phyloP scores from a whole-genome alignment of 129 eudicot species.

The sunflower (Helianthus annuus) region DNA sequence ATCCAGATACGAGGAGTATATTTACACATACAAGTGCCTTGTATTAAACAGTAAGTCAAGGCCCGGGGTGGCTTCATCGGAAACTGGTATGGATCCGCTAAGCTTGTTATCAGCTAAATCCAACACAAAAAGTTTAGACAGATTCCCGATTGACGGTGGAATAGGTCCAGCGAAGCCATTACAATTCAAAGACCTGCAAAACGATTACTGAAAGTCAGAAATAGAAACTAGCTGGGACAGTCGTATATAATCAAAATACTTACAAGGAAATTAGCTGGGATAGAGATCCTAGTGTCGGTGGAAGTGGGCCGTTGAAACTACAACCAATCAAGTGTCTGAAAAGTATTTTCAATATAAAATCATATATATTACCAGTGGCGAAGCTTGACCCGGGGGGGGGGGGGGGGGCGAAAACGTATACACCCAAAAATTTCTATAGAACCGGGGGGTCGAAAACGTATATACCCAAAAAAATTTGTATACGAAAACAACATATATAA shows the following conservation, averaged over 20 bases:
- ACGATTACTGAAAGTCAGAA: neutral
- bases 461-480: no score
- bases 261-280: slow-evolving; percentile 57
- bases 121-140: slow-evolving; percentile 65
- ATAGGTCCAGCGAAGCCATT: slow-evolving; percentile 70
- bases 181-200: slow-evolving; percentile 69
- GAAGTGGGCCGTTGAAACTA: slow-evolving; percentile 74
- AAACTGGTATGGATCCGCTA: slow-evolving; percentile 78
- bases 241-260: slow-evolving; percentile 29
- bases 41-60: slow-evolving; percentile 70
- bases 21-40: slow-evolving; percentile 73
- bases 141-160: slow-evolving; percentile 74
- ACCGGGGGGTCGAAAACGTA: no score
- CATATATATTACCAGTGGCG: no score
- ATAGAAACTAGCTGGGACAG: no score
- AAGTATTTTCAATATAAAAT: slow-evolving; percentile 26
- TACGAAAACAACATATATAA: no score
- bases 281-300: slow-evolving; percentile 71
- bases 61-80: slow-evolving; percentile 61
- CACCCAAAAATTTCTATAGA: no score
- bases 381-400: no score
- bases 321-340: slow-evolving; percentile 83
- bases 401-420: no score
- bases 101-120: slow-evolving; percentile 82
- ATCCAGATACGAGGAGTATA: neutral